phyloP scores from a whole-genome alignment of 495 filamentous ascomycete species.

The Penicillium lividum region DNA sequence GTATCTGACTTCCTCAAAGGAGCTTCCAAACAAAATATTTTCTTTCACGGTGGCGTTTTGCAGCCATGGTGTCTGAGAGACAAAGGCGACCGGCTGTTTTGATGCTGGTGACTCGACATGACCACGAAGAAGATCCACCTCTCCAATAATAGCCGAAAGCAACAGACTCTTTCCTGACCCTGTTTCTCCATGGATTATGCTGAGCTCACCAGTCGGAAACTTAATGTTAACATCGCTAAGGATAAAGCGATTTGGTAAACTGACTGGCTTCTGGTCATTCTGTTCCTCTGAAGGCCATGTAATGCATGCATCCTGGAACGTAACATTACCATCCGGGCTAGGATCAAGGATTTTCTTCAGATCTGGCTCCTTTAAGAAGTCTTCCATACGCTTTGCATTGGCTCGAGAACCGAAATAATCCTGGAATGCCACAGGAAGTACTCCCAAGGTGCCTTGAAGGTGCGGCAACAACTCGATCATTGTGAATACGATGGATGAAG shows the following conservation, averaged over 20 bases:
- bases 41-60: slow-evolving; percentile 2
- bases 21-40: slow-evolving; percentile 7
- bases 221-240: background rate
- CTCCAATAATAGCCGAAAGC: slow-evolving; percentile 59
- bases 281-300: background rate
- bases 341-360: background rate
- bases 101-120: background rate
- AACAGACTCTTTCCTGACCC: slow-evolving; percentile 70
- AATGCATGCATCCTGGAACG: background rate
- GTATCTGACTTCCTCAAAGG: background rate
- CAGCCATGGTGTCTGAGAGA: slow-evolving; percentile 6
- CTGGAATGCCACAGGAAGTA: background rate
- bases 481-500: background rate
- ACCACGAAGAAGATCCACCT: background rate
- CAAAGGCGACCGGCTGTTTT: background rate
- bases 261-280: background rate
- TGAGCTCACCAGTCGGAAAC: slow-evolving; percentile 46
- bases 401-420: background rate
- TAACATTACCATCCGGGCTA: background rate
- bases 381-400: background rate
- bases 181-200: slow-evolving; percentile 65
- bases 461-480: slow-evolving; percentile 2
- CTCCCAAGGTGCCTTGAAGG: background rate
- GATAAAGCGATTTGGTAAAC: background rate
- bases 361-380: background rate